Percentiles rank a stretch among this genome's conserved stretches.
Conservation (phyloP, 495 filamentous ascomycete genomes). For the Neurospora sp. region DNA sequence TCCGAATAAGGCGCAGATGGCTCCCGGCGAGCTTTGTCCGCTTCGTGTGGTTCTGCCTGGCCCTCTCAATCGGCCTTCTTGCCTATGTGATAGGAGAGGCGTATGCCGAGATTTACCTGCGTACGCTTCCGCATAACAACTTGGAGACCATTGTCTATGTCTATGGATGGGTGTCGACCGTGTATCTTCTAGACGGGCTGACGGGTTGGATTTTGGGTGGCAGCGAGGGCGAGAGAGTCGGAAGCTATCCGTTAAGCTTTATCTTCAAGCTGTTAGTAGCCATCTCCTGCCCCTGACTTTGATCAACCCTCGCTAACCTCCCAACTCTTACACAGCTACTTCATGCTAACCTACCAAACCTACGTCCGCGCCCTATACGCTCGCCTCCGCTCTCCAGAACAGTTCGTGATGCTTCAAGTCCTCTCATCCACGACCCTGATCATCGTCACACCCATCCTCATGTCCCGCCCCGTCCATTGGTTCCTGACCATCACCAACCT, state of each 20-base stretch:
- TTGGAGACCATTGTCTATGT: constrained; percentile 55
- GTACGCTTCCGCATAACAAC: constrained; percentile 52
- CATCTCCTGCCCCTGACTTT: neutral
- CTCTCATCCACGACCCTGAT: constrained; percentile 48
- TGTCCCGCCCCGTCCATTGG: constrained; percentile 47
- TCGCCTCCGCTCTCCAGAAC: constrained; percentile 45
- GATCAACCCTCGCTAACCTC: neutral
- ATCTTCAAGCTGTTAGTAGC: constrained; percentile 50
- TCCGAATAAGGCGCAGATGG: constrained; percentile 37
- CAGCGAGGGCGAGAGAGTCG: constrained; percentile 47
- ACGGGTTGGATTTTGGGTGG: constrained; percentile 54
- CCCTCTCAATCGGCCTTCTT: constrained; percentile 47
- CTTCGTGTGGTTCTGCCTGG: constrained; percentile 57
- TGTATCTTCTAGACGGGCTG: constrained; percentile 47
- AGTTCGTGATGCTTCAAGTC: constrained; percentile 51
- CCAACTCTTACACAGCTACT: constrained; percentile 40
- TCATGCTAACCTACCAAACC: constrained; percentile 56
- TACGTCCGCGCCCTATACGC: constrained; percentile 62
- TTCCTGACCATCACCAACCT: constrained; percentile 36
- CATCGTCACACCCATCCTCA: constrained; percentile 48
- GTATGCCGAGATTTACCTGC: constrained; percentile 56
- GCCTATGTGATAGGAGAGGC: constrained; percentile 54
- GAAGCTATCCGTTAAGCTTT: constrained; percentile 53
- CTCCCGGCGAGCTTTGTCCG: constrained; percentile 51
- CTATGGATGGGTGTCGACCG: constrained; percentile 55